phyloP scores from a whole-genome alignment of 2,329 filamentous ascomycete species.

The Pseudonectria foliicola region DNA sequence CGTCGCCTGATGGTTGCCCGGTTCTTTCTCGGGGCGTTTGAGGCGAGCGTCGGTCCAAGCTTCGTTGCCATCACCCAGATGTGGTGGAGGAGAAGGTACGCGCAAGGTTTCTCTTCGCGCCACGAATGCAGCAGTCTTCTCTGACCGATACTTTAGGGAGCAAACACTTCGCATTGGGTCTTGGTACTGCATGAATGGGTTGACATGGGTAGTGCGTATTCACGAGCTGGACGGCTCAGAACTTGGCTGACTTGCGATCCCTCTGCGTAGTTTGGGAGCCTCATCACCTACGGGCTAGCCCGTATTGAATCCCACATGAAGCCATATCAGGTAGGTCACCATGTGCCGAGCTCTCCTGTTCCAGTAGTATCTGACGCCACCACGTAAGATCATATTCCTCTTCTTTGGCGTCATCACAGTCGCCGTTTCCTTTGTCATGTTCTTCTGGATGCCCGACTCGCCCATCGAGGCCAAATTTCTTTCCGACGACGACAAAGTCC shows the following conservation, averaged over 20 bases:
- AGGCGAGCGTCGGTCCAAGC: conserved; percentile 39
- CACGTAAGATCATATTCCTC: conserved; percentile 42
- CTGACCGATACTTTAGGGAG: conserved; percentile 30
- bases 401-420: conserved; percentile 47
- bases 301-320: conserved; percentile 41
- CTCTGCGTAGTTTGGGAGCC: conserved; percentile 37
- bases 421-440: conserved; percentile 36
- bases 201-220: conserved; percentile 43
- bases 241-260: background rate
- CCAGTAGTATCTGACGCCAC: background rate
- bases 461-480: conserved; percentile 46
- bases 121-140: background rate
- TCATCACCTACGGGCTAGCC: conserved; percentile 52
- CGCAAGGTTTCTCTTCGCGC: too few relatives aligned
- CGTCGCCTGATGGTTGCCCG: conserved; percentile 41
- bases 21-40: conserved; percentile 52
- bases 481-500: conserved; percentile 41
- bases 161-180: conserved; percentile 49
- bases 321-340: conserved; percentile 39
- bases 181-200: conserved; percentile 56
- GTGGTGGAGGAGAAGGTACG: conserved; percentile 49
- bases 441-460: conserved; percentile 42
- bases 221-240: background rate
- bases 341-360: background rate
- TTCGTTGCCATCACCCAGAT: conserved; percentile 53